Evolutionary conservation across 2,329 filamentous ascomycete species (phyloP).

Genomic region (Albifimbria verrucaria): DNA sequence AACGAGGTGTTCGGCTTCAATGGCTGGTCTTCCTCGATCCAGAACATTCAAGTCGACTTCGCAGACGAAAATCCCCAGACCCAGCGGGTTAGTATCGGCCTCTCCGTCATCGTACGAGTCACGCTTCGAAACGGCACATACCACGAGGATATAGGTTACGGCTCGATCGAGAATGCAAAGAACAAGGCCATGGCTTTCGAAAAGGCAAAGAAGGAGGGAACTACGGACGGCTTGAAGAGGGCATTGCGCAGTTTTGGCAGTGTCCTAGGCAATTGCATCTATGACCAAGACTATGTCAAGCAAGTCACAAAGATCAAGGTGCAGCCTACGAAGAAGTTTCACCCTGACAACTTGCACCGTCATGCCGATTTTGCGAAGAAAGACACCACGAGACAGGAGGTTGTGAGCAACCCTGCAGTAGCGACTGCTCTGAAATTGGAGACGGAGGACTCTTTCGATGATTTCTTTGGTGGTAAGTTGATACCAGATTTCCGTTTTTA

Average conservation of each 20-base stretch:
- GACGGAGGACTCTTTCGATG: slow-evolving; percentile 46
- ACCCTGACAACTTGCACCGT: slow-evolving; percentile 75
- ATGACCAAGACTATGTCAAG: slow-evolving; percentile 90
- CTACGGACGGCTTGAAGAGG: slow-evolving; percentile 89
- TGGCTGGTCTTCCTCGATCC: slow-evolving; percentile 95
- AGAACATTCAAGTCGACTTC: slow-evolving; percentile 92
- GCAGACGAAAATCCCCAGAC: slow-evolving; percentile 81
- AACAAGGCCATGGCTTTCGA: slow-evolving; percentile 95
- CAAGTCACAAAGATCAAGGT: slow-evolving; percentile 90
- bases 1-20: slow-evolving; percentile 98
- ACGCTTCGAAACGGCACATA: slow-evolving; percentile 92
- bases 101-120: slow-evolving; percentile 88
- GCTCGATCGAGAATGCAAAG: slow-evolving; percentile 93
- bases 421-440: slow-evolving; percentile 19
- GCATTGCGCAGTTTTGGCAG: slow-evolving; percentile 91
- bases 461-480: slow-evolving; percentile 45
- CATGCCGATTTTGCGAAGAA: slow-evolving; percentile 73
- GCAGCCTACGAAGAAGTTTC: slow-evolving; percentile 67
- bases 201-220: slow-evolving; percentile 98
- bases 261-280: slow-evolving; percentile 95
- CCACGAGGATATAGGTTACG: slow-evolving; percentile 97
- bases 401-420: neutral
- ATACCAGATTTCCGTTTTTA: slow-evolving; percentile 20
- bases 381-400: slow-evolving; percentile 34
- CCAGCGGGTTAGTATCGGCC: slow-evolving; percentile 75